Percentiles rank a stretch among this genome's conserved stretches.
phyloP scores from a whole-genome alignment of 75 land plant genomes.

The Azolla pinnata region DNA sequence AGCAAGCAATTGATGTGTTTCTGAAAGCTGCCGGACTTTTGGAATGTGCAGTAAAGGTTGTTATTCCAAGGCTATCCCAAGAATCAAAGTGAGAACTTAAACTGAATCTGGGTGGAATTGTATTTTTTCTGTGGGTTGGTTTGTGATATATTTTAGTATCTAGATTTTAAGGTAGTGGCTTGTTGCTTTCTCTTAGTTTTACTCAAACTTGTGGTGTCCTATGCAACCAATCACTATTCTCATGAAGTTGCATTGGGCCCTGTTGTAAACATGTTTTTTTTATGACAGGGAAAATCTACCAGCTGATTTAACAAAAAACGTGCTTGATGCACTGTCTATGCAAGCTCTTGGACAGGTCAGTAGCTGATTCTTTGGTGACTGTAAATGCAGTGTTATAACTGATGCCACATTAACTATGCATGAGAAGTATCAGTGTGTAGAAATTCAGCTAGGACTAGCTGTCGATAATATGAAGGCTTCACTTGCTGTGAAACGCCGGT shows the following conservation, averaged over 20 bases:
- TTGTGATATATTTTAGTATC: not conserved
- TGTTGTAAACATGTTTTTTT: too few species aligned
- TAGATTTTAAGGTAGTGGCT: not conserved
- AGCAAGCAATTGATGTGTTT: slow-evolving; percentile 6
- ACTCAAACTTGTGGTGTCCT: too few species aligned
- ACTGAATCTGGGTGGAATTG: not conserved
- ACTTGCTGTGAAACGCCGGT: slow-evolving; percentile 72
- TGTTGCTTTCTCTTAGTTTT: not conserved
- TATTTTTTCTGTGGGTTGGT: not conserved
- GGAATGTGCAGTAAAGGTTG: not conserved
- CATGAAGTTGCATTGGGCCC: too few species aligned
- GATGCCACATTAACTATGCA: not conserved
- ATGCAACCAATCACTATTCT: too few species aligned
- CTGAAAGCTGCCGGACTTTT: slow-evolving; percentile 5
- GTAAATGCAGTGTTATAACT: too few species aligned
- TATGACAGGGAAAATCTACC: slow-evolving; percentile 46
- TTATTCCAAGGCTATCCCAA: not conserved
- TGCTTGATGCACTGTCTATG: slow-evolving; percentile 42
- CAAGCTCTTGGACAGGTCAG: slow-evolving; percentile 69
- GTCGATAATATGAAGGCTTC: slow-evolving; percentile 62
- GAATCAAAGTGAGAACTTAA: not conserved
- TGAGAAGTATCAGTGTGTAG: slow-evolving; percentile 39
- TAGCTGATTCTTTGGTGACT: not conserved
- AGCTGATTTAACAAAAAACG: slow-evolving; percentile 42
- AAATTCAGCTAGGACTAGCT: slow-evolving; percentile 75